Base-by-base conservation (phyloP, 352 stramenopile genomes). In the Phytophthora podocarpi region DNA sequence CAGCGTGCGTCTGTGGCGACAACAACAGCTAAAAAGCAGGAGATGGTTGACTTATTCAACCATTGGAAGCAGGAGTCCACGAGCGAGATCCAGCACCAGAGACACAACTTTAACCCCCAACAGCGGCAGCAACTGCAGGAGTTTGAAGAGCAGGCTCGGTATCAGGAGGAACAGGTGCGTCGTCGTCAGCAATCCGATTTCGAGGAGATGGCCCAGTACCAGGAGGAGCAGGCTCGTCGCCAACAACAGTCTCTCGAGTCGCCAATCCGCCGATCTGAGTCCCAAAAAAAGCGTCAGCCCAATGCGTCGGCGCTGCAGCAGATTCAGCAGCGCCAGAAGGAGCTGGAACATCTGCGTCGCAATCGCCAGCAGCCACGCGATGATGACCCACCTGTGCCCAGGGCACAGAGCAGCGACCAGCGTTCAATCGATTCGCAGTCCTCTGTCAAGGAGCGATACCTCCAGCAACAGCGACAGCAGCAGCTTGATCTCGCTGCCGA, bases 401-500 rank as follows among this genome's bases (percentile, higher is more conserved):
- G 51, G 34, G 26, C 34, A 31, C 26, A 23, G 12, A 63, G 58
- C 23, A 64, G 49, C n/a, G 42, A 56, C 16, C 49, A 74, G 23
- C 45, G 57, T 28, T 40, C 49, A 13, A 50, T 54, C 21, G 43
- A 64, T 18, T 50, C 49, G 9, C 64, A 68, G 32, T 68, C 67
- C 11, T 68, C 72, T 42, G 16, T 50, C n/a, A 73, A 82, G 15
- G 59, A 78, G 41, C 62, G 64, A n/a, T 67, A 84, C 24, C 59
- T 67, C 13, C 53, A 71, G 16, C 51, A 82, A 15, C 67, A 83
- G 24, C 51, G 72, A 27, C 63, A 74, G n/a, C 69, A 78, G 40
- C 72, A 81, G 40, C 27, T 67, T 23, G 56, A 71, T n/a, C 27
- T 64, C 2, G 47, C 58, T 46, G 27, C 62, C 11, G 52, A 62